A percentile compares a stretch with the other conserved stretches of the same genome.
Conservation (phyloP, 164 flowering plant genomes). For the Cinnamomum chago region DNA sequence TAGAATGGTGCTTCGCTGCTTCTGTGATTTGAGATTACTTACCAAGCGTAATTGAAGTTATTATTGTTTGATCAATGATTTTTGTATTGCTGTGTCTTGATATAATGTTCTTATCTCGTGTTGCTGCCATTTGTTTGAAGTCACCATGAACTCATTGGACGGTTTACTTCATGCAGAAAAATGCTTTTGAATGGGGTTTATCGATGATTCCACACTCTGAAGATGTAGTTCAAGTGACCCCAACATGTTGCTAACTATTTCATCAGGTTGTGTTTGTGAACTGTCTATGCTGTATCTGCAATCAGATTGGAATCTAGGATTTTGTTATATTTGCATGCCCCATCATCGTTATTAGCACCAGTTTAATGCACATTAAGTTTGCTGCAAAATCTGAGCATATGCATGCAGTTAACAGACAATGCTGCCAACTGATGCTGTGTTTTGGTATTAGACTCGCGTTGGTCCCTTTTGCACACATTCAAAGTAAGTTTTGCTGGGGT, state of each 20-base stretch:
- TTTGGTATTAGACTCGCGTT: too few species aligned
- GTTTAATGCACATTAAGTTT: too few species aligned
- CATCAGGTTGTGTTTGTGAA: constrained; percentile 48
- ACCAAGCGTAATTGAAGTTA: neutral
- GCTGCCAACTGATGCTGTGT: too few species aligned
- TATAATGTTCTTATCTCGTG: neutral
- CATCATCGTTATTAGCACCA: too few species aligned
- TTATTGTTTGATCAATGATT: neutral
- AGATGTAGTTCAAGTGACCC: constrained; percentile 86
- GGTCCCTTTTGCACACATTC: too few species aligned
- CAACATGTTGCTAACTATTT: constrained; percentile 82
- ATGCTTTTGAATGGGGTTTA: constrained; percentile 94
- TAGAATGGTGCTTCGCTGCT: neutral
- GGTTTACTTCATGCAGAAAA: constrained; percentile 59
- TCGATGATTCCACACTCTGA: constrained; percentile 91
- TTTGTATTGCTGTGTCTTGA: neutral
- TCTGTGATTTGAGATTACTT: neutral
- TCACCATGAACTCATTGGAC: too few species aligned
- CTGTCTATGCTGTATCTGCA: neutral
- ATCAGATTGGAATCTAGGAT: neutral
- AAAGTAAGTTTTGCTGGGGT: too few species aligned
- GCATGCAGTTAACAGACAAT: too few species aligned
- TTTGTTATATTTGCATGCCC: neutral
- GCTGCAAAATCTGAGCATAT: too few species aligned
- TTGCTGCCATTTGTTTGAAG: too few species aligned